These are phyloP conservation scores for Tuber brumale DNA, from an alignment of 495 filamentous ascomycete species.

Conservation along the genomic window DNA sequence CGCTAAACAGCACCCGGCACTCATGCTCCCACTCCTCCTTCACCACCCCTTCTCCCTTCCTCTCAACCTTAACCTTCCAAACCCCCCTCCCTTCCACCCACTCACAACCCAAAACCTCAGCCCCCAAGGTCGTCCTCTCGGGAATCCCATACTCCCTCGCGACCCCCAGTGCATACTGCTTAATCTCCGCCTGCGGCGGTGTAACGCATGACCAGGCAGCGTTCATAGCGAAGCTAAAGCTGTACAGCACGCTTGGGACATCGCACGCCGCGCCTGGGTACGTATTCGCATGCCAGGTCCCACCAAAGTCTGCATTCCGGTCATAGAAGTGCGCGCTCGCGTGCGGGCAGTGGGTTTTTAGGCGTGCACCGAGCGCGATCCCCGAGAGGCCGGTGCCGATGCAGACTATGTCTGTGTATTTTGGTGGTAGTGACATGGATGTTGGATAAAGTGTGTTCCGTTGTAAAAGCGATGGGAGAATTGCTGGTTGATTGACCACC, in stretches of 20 bases:
- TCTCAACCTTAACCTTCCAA: conserved; percentile 46
- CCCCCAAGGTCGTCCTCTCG: conserved; percentile 46
- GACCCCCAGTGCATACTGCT: conserved; percentile 47
- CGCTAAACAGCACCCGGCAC: conserved; percentile 54
- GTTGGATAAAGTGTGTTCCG: background rate
- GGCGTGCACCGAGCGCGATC: background rate
- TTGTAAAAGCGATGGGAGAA: background rate
- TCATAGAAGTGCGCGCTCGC: background rate
- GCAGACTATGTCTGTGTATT: background rate
- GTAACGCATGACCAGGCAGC: conserved; percentile 47
- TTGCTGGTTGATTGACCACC: background rate
- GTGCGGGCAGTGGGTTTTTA: background rate
- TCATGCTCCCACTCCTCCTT: conserved; percentile 40
- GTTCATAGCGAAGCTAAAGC: conserved; percentile 50
- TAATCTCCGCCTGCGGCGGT: conserved; percentile 47
- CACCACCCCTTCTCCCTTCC: conserved; percentile 23
- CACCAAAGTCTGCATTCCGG: background rate
- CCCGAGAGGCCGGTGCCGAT: background rate
- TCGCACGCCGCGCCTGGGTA: conserved; percentile 20
- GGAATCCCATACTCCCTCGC: conserved; percentile 47
- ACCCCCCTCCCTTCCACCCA: conserved; percentile 47
- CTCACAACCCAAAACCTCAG: conserved; percentile 43
- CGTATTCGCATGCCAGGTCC: conserved; percentile 1
- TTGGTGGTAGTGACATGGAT: background rate
- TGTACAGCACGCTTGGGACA: conserved; percentile 44